Percentiles rank a stretch among this genome's conserved stretches.
phyloP scores from a whole-genome alignment of 495 filamentous ascomycete species.

The Immersiella caudata region DNA sequence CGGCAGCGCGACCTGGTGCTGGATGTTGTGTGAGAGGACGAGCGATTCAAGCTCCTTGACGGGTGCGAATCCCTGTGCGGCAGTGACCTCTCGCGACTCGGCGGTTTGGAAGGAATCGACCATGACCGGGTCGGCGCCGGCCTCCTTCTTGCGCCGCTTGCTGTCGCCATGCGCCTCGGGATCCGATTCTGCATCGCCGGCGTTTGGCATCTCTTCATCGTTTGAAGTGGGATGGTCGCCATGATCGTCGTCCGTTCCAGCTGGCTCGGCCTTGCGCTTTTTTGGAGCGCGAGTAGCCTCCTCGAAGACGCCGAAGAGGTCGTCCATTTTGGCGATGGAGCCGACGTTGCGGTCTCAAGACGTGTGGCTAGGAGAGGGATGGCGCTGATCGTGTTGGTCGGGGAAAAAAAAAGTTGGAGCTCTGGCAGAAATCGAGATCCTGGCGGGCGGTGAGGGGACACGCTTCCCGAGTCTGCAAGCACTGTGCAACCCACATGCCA shows the following conservation, averaged over 20 bases:
- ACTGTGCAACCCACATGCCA: too few species aligned
- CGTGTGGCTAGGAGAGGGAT: neutral
- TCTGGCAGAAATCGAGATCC: constrained; percentile 25
- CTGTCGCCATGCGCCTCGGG: constrained; percentile 44
- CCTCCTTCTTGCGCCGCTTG: constrained; percentile 77
- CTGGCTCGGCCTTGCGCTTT: constrained; percentile 82
- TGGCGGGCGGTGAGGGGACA: neutral
- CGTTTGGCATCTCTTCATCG: constrained; percentile 24
- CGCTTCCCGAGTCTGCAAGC: too few species aligned
- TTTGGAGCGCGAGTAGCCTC: constrained; percentile 58
- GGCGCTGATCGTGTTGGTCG: constrained; percentile 10
- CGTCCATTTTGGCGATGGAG: constrained; percentile 61
- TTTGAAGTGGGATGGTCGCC: constrained; percentile 15
- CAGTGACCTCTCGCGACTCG: constrained; percentile 84
- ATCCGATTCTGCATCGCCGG: constrained; percentile 21
- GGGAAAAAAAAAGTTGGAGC: constrained; percentile 35
- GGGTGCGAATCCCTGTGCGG: constrained; percentile 76
- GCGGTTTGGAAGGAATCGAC: constrained; percentile 96
- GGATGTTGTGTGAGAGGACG: constrained; percentile 91
- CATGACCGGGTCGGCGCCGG: constrained; percentile 77
- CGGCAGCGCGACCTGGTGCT: constrained; percentile 94
- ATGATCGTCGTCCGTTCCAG: constrained; percentile 51
- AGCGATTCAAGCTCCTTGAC: constrained; percentile 64
- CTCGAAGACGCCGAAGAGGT: constrained; percentile 84
- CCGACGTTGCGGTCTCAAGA: neutral